These are phyloP conservation scores for Lipomyces spencermartinsiae DNA, from an alignment of 805 yeast species.

Conservation along the genomic window DNA sequence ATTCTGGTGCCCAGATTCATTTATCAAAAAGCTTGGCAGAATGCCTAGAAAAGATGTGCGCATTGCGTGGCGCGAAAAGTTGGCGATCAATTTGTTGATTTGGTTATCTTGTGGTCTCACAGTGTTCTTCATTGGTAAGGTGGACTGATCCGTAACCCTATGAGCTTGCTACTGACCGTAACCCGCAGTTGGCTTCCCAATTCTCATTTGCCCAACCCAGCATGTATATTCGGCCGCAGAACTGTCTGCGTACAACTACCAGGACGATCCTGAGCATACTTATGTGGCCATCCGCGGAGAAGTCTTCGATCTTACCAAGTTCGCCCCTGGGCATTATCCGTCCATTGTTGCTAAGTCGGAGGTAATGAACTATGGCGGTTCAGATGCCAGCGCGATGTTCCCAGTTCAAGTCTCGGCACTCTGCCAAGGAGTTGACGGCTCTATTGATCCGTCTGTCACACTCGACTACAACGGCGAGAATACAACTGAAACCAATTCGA, in stretches of 20 bases:
- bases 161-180: conserved; percentile 39
- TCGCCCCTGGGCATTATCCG: conserved; percentile 50
- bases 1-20: conserved; percentile 51
- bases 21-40: conserved; percentile 44
- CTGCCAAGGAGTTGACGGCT: conserved; percentile 47
- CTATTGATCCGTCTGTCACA: conserved; percentile 44
- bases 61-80: conserved; percentile 52
- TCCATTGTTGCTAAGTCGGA: conserved; percentile 46
- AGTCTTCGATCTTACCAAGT: conserved; percentile 49
- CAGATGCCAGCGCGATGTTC: conserved; percentile 47
- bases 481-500: conserved; percentile 49
- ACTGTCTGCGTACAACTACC: conserved; percentile 43
- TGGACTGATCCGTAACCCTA: conserved; percentile 23
- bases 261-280: conserved; percentile 44
- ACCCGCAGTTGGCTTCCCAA: conserved; percentile 48
- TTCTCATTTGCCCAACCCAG: conserved; percentile 51
- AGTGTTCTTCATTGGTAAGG: conserved; percentile 32
- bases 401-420: conserved; percentile 51
- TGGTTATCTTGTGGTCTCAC: conserved; percentile 48
- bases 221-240: conserved; percentile 47
- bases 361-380: conserved; percentile 50
- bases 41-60: conserved; percentile 48
- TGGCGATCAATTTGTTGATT: conserved; percentile 51
- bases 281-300: conserved; percentile 50
- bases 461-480: conserved; percentile 43